These are phyloP conservation scores for Pyropia haitanensis DNA, from an alignment of 23 red algal genomes.

Conservation along the genomic window DNA sequence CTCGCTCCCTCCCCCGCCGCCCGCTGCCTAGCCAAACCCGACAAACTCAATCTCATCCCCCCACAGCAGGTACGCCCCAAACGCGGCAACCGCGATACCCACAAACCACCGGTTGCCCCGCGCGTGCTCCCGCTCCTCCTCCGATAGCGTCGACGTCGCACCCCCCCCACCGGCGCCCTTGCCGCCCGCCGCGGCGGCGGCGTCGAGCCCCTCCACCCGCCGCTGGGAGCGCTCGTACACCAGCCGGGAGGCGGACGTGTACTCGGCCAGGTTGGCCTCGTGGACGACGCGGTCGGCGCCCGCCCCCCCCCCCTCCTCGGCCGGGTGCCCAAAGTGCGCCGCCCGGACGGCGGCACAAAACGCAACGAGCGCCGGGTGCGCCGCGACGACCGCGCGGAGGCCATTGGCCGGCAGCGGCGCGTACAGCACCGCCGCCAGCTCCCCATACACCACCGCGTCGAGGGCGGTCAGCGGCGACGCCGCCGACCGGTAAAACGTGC, in stretches of 20 bases:
- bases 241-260: conserved; percentile 8
- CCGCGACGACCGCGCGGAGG: conserved; percentile 23
- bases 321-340: conserved; percentile 11
- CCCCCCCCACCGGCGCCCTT: neutral
- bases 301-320: conserved; percentile 5
- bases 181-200: neutral
- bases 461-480: conserved; percentile 12
- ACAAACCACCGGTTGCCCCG: conserved; percentile 48
- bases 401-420: conserved; percentile 31
- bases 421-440: conserved; percentile 48
- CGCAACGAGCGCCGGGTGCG: conserved; percentile 15
- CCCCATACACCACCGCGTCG: conserved; percentile 53
- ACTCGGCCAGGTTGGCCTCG: neutral
- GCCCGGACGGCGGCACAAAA: conserved; percentile 36
- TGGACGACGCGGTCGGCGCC: conserved; percentile 11
- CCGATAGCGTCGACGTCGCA: neutral
- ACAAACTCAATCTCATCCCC: conserved; percentile 51
- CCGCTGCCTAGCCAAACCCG: no score
- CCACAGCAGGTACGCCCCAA: conserved; percentile 38
- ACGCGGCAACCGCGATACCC: conserved; percentile 11
- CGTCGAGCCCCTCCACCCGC: conserved; percentile 4
- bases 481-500: conserved; percentile 23
- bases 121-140: conserved; percentile 4
- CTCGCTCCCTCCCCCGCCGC: no score
- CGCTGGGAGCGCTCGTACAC: conserved; percentile 11